A percentile compares a stretch with the other conserved stretches of the same genome.
These are phyloP conservation scores for Ramalina intermedia DNA, from an alignment of 495 filamentous ascomycete genomes.

Conservation along the genomic window DNA sequence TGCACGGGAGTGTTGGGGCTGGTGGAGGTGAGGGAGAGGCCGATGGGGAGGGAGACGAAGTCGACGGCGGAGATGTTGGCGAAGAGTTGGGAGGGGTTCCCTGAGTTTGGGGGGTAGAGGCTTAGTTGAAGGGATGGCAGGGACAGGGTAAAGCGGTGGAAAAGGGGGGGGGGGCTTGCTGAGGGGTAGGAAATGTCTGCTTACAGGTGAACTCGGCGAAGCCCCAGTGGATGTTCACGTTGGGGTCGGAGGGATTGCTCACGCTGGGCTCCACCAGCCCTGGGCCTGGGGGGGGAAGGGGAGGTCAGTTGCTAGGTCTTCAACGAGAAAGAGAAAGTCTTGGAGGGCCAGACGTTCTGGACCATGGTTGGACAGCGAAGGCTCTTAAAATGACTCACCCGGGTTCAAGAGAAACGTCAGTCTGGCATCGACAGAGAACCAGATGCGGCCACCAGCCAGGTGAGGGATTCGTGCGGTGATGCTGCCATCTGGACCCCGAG, in stretches of 20 bases:
- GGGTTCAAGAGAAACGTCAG: constrained; percentile 61
- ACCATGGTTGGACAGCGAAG: no score
- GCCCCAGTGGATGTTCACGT: constrained; percentile 48
- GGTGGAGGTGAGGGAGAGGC: constrained; percentile 41
- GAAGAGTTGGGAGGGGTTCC: constrained; percentile 50
- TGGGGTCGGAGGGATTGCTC: constrained; percentile 49
- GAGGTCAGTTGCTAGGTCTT: no score
- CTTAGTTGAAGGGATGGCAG: no score
- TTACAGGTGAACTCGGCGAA: constrained; percentile 59
- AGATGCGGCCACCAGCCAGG: constrained; percentile 53
- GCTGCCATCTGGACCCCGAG: constrained; percentile 36
- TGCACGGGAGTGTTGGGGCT: constrained; percentile 33
- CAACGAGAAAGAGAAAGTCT: no score
- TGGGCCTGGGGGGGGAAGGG: constrained; percentile 22
- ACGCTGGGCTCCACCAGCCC: constrained; percentile 58
- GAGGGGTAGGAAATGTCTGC: no score
- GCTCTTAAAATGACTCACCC: constrained; percentile 8
- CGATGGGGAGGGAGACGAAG: constrained; percentile 53
- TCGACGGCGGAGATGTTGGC: constrained; percentile 67
- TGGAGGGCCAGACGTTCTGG: no score
- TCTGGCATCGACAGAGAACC: constrained; percentile 45
- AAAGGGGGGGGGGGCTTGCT: no score
- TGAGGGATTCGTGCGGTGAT: constrained; percentile 50
- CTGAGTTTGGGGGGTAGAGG: no score
- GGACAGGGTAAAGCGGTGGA: no score